Base-by-base conservation (phyloP, 345 rosid species). In the Rubroshorea leprosula region DNA sequence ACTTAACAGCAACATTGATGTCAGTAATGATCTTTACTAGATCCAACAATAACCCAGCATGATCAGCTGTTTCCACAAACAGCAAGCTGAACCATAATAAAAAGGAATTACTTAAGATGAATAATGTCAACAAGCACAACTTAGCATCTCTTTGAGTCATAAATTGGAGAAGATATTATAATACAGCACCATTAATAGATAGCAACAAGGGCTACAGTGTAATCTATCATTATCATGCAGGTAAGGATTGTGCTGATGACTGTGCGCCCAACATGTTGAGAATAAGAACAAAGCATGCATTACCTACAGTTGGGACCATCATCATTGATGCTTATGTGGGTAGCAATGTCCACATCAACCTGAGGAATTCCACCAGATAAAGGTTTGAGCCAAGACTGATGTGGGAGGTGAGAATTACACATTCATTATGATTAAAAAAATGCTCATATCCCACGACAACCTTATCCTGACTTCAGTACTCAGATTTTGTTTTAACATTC, bases 281-380 rank as follows among this genome's bases (percentile, higher is more conserved):
- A 48, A 49, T n/a, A 58, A 27, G 60, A 57, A n/a, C 1, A 35
- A 55, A 69, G 47, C 54, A 43, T 35, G 25, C 54, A 25, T 78
- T 75, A 89, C 97, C 99, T 93, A 65, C 97, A 78, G 13, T 86
- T 80, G 46, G 82, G 78, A 58, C 96, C 79, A 62, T 93, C 99
- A 66, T 89, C 90, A 39, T 23, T 45, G 43, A 93, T 64, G 31
- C 13, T 74, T 70, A 93, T 18, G 67, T 44, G 96, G 31, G 99
- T 93, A 64, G 96, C 90, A 67, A 93, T 89, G 72, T 93, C 99
- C 70, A 93, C 87, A 73, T 93, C 99, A 77, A 89, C 81, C 99
- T 92, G 81, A 49, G 60, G 60, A 56, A 70, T 64, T 49, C 25
- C 38, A 46, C 20, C 39, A 49, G 14, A 62, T 39, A 23, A 49